These are phyloP conservation scores for Gossypium longicalyx DNA, from an alignment of 345 rosid genomes.

Conservation along the genomic window DNA sequence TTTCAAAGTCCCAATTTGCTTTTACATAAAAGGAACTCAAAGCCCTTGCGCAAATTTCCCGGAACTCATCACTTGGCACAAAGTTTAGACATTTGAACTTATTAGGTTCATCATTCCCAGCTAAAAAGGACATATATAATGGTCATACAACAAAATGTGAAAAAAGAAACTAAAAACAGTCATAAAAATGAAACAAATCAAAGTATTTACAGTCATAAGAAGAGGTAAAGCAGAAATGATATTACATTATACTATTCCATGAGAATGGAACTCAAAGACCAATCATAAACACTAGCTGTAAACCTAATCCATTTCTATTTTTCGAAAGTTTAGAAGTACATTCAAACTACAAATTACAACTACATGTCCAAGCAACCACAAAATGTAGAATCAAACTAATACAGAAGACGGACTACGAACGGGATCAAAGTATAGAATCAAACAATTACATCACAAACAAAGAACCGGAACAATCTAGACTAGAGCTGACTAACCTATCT, in stretches of 20 bases:
- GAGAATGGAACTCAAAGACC: constrained; percentile 27
- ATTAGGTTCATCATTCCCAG: not conserved
- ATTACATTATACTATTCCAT: constrained; percentile 20
- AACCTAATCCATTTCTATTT: too few species aligned
- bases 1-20: not conserved
- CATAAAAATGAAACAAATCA: not conserved
- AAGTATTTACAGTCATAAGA: constrained; percentile 17
- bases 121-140: not conserved
- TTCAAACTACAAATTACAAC: too few species aligned
- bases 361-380: too few species aligned
- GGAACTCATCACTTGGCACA: constrained; percentile 22
- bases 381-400: too few species aligned
- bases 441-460: too few species aligned
- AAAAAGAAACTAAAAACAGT: not conserved
- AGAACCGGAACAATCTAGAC: too few species aligned
- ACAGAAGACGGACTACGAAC: too few species aligned
- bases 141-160: not conserved
- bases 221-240: not conserved
- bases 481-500: too few species aligned
- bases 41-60: constrained; percentile 34
- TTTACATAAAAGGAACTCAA: constrained; percentile 20
- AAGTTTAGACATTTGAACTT: not conserved
- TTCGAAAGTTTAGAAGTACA: too few species aligned
- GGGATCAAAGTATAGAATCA: too few species aligned
- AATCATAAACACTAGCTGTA: not conserved